Evolutionary conservation across 2,329 filamentous ascomycete genomes (phyloP), one percentile per base, ranked within the genome.

Genomic region (Penicillium sp.): DNA sequence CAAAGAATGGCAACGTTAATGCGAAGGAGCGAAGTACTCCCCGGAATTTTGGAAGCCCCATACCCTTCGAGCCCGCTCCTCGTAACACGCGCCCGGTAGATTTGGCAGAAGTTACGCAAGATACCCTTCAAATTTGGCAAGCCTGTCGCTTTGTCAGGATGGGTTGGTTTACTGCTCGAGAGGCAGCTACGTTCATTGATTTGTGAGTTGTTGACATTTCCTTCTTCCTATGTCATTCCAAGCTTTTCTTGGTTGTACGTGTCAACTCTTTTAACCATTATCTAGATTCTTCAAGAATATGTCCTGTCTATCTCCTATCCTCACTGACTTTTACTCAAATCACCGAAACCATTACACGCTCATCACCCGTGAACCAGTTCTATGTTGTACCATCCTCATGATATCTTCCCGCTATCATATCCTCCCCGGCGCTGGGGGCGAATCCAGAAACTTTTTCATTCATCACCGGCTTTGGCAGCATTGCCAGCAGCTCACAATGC

Each of bases 401-500:
- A 78, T 84, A 1, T 84, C 82, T 1, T 82, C 82, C 3, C 78
- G 82, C 3, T 82, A 83, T 57, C 76, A 80, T 56, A 64, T 76
- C 13, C 67, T 80, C 1, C 72, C 74, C 1, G 78, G 78, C 0
- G 68, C 72, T 6, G 76, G 76, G 1, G 77, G 78, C 19, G 73
- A 78, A 2, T 81, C 81, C 0, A 73, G 81, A 26, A 79, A 80
- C 29, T 81, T 82, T 59, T 81, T 82, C 54, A 78, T 84, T 9
- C 82, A 84, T 55, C 75, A 82, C 27, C 73, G 81, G 16, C 68
- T 84, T 2, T 84, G 82, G 82, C 76, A 81, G 35, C 79, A 84
- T 57, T 82, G 79, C 49, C 80, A 84, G 55, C 76, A 82, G 53
- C 73, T 84, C 21, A 77, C 83, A 13, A 80, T 79, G 74, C 75